Percentiles rank a stretch among this genome's conserved stretches.
These are phyloP conservation scores for Daedalea quercina DNA, from an alignment of 768 basidiomycete species.

Conservation along the genomic window DNA sequence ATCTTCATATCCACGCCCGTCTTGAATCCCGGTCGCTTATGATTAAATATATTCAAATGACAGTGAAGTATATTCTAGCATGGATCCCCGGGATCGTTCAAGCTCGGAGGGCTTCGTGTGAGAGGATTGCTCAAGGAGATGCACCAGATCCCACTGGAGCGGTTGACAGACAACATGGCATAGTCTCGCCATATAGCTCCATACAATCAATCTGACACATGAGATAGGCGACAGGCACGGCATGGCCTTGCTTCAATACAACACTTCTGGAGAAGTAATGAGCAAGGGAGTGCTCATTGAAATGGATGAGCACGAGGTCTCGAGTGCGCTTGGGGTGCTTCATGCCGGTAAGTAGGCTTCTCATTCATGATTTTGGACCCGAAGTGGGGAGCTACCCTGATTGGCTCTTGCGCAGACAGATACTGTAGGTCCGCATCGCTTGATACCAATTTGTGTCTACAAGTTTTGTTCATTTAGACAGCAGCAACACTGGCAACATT, in stretches of 20 bases:
- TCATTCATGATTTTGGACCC: not conserved
- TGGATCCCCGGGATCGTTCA: conserved; percentile 16
- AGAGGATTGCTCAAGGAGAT: conserved; percentile 9
- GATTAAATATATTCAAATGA: too few species aligned
- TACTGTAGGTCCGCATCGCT: conserved; percentile 8
- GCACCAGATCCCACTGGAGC: not conserved
- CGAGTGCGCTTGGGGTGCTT: conserved; percentile 14
- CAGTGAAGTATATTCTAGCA: conserved; percentile 10
- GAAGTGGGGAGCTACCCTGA: not conserved
- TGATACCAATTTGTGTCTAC: not conserved
- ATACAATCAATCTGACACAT: not conserved
- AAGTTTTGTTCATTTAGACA: not conserved
- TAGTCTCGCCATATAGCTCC: not conserved
- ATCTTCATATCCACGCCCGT: too few species aligned
- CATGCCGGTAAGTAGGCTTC: conserved; percentile 14
- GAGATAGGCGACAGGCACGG: conserved; percentile 4
- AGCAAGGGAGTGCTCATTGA: conserved; percentile 4
- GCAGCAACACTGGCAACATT: too few species aligned
- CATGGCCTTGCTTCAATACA: conserved; percentile 6
- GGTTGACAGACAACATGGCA: conserved; percentile 9
- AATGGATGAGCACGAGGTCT: conserved; percentile 15
- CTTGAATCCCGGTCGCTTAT: too few species aligned
- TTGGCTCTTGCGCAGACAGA: conserved; percentile 13
- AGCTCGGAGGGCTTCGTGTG: conserved; percentile 5
- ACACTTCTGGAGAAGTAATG: conserved; percentile 12